Evolutionary conservation across 116 monocot genomes (phyloP).

Genomic region (Iris pallida): DNA sequence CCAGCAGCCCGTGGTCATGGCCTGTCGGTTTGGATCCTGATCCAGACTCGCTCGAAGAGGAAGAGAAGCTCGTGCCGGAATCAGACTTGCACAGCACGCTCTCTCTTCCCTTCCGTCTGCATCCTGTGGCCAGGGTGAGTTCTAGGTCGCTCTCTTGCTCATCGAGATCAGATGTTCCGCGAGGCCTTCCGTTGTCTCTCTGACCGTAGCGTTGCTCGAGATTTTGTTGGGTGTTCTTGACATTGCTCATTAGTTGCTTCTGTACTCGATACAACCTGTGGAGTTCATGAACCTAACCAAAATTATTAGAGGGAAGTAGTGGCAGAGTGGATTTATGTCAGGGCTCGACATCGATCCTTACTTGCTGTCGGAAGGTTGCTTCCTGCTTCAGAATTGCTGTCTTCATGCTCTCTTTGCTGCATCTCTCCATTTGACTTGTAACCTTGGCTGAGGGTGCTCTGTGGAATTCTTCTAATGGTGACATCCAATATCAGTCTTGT

Average conservation of each 20-base stretch:
- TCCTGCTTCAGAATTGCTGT: constrained; percentile 68
- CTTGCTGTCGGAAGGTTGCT: constrained; percentile 60
- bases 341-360: not conserved
- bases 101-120: constrained; percentile 27
- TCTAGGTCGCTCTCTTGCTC: constrained; percentile 30
- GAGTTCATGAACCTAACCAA: constrained; percentile 49
- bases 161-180: constrained; percentile 3
- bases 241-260: constrained; percentile 42
- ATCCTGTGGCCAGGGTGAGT: constrained; percentile 43
- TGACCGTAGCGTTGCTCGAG: not conserved
- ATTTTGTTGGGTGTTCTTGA: constrained; percentile 6
- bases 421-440: constrained; percentile 28
- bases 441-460: no score
- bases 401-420: constrained; percentile 53
- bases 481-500: no score
- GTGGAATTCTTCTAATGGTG: no score
- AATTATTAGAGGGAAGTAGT: not conserved
- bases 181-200: not conserved
- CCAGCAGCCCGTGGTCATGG: constrained; percentile 15
- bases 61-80: constrained; percentile 34
- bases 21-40: constrained; percentile 5
- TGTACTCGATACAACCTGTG: constrained; percentile 50
- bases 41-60: constrained; percentile 41
- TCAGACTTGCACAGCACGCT: constrained; percentile 17
- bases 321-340: not conserved